phyloP scores from a whole-genome alignment of 116 monocot genomes.

The Posidonia oceanica region DNA sequence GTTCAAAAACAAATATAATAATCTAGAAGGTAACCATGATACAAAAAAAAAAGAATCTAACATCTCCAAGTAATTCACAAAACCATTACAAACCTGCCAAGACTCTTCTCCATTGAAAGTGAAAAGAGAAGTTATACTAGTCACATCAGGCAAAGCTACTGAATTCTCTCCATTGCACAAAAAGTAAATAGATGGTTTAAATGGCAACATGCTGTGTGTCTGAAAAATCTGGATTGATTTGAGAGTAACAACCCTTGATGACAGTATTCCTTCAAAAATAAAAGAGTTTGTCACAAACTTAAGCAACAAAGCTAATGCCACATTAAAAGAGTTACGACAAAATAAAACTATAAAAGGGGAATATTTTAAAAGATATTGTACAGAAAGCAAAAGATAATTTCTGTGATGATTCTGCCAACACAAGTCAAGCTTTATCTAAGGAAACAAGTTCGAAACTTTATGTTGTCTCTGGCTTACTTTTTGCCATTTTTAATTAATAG shows the following conservation, averaged over 20 bases:
- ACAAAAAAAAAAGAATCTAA: no score
- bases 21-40: no score
- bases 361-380: no score
- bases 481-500: no score
- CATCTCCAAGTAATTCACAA: not conserved
- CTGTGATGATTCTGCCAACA: no score
- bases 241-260: slow-evolving; percentile 48
- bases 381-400: no score
- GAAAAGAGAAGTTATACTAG: slow-evolving; percentile 25
- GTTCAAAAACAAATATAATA: no score
- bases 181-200: slow-evolving; percentile 59
- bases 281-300: not conserved
- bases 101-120: slow-evolving; percentile 81
- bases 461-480: no score
- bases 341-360: no score
- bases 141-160: slow-evolving; percentile 62
- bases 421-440: no score
- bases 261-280: slow-evolving; percentile 38
- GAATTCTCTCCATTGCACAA: slow-evolving; percentile 46
- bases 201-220: slow-evolving; percentile 43
- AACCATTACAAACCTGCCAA: slow-evolving; percentile 58
- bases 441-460: no score
- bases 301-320: not conserved
- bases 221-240: slow-evolving; percentile 56
- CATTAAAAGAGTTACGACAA: not conserved